Percentiles rank a stretch among this genome's conserved stretches.
These are phyloP conservation scores for Athelia sp. DNA, from an alignment of 1,284 basidiomycete species.

Conservation along the genomic window DNA sequence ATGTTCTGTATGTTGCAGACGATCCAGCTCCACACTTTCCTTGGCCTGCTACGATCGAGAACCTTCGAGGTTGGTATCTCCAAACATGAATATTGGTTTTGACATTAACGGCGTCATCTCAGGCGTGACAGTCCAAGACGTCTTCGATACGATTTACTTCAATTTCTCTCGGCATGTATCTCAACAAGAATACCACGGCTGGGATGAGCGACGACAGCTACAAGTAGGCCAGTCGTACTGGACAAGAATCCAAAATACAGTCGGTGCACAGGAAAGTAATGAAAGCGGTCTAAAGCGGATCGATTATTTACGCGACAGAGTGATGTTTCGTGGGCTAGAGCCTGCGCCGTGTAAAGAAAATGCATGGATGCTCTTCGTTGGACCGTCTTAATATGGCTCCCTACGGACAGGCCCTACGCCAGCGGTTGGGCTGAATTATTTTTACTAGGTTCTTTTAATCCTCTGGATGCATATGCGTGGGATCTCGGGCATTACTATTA, in stretches of 20 bases:
- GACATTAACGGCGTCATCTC: neutral
- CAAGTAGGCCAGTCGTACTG: slow-evolving; percentile 28
- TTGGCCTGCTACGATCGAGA: slow-evolving; percentile 49
- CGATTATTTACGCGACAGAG: slow-evolving; percentile 45
- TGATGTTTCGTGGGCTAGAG: slow-evolving; percentile 50
- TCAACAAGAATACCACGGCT: slow-evolving; percentile 34
- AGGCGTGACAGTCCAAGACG: slow-evolving; percentile 44
- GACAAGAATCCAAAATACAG: slow-evolving; percentile 16
- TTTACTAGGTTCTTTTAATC: too few species aligned
- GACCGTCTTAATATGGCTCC: slow-evolving; percentile 18
- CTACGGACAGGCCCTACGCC: too few species aligned
- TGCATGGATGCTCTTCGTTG: slow-evolving; percentile 46
- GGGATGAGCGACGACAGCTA: slow-evolving; percentile 26
- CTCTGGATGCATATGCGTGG: too few species aligned
- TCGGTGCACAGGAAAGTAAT: slow-evolving; percentile 4
- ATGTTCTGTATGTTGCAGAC: slow-evolving; percentile 45
- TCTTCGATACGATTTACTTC: slow-evolving; percentile 38
- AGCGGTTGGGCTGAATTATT: too few species aligned
- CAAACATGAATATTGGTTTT: neutral
- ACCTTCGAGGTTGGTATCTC: slow-evolving; percentile 25
- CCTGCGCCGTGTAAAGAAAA: slow-evolving; percentile 42
- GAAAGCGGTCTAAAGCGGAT: slow-evolving; percentile 38
- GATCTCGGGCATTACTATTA: neutral
- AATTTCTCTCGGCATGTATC: slow-evolving; percentile 42
- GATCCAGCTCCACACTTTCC: slow-evolving; percentile 39